phyloP scores from a whole-genome alignment of 23 red algal species.

The Cyanidium caldarium region DNA sequence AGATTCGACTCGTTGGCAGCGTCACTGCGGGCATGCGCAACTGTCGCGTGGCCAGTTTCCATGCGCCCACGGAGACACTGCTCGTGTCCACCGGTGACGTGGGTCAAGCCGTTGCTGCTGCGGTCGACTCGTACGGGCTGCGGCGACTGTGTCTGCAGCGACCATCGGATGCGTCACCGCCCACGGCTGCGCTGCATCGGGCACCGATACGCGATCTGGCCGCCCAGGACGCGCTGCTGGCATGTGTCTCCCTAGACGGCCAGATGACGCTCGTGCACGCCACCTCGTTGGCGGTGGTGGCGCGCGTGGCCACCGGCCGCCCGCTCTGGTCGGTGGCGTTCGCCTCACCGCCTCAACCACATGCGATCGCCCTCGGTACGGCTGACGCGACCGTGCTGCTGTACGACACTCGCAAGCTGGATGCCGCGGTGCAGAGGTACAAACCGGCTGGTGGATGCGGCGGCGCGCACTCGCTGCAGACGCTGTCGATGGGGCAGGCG shows the following conservation, averaged over 20 bases:
- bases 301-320: neutral
- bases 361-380: neutral
- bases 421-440: neutral
- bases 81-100: no score
- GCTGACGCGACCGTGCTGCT: neutral
- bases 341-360: neutral
- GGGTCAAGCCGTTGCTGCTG: no score
- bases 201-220: neutral
- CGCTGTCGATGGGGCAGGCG: neutral
- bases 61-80: no score
- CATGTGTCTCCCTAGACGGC: constrained; percentile 1
- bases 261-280: neutral
- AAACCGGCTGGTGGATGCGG: neutral
- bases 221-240: neutral
- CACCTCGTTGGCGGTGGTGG: neutral
- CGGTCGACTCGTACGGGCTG: no score
- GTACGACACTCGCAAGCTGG: neutral
- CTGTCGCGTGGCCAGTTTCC: no score
- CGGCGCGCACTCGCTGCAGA: neutral
- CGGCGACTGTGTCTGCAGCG: no score
- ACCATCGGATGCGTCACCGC: no score
- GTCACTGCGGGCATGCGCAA: no score
- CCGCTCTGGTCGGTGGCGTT: neutral
- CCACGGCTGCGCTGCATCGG: neutral
- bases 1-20: no score